Base-by-base conservation (phyloP, 2,329 filamentous ascomycete genomes). In the Talaromyces sp. region DNA sequence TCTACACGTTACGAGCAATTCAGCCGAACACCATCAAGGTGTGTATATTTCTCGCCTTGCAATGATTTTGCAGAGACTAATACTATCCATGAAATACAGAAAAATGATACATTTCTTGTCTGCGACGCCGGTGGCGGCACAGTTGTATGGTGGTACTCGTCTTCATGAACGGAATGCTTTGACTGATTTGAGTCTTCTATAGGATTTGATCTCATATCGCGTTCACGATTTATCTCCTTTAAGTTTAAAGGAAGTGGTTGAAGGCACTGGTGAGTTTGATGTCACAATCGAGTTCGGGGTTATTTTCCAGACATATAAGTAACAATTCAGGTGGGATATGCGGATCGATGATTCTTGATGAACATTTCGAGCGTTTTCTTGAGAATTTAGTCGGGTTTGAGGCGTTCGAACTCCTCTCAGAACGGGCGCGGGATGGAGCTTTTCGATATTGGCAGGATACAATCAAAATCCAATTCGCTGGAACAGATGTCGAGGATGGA, bases 61-160 rank as follows among this genome's bases (percentile, higher is more conserved):
- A 50, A n/a, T 1, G 27, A 19, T 9, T 27, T 43, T n/a, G 22
- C 14, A 24, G 8, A 2, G 1, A 11, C 33, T 50, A 33, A 60
- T 45, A 4, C 58, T 47, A 22, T 3, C 57, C 60, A 31, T 43
- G 43, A 1, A 3, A n/a, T 27, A 7, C 13, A 76, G 68, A 62
- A 68, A 52, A 68, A 67, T 0, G 75, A 79, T 62, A 72, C 69
- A 0, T 71, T 78, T 35, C 67, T 76, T 10, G 69, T 78, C 2
- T 79, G 76, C 41, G 76, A 79, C 66, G 76, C 75, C 13, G 77
- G 77, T 1, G 77, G 77, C 9, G 77, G 77, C 1, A 78, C 76
- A 1, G 76, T 77, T 9, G 72, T 73, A 59, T 22, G 22, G 22
- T 22, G 22, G 22, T 22, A 2, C 22, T 2, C 22, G 22, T 22